Evolutionary conservation across 345 rosid genomes (phyloP).

Genomic region (Gossypium sturtianum): DNA sequence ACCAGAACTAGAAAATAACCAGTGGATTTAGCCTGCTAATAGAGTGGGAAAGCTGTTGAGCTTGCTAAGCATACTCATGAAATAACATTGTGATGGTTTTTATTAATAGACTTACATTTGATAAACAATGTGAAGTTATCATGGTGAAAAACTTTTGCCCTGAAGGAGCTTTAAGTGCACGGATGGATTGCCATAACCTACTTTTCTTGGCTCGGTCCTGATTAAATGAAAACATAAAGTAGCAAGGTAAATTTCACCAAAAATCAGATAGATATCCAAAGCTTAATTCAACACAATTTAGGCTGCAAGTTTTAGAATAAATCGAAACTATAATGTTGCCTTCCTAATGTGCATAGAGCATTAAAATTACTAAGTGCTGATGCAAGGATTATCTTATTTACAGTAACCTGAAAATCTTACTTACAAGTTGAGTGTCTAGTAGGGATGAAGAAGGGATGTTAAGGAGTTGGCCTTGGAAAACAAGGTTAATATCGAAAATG

Average conservation of each 20-base stretch:
- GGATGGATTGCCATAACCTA: not conserved
- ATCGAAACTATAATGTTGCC: not conserved
- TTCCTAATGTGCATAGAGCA: not conserved
- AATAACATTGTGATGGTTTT: not conserved
- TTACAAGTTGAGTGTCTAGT: not conserved
- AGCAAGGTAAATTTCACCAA: not conserved
- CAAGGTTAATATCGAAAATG: slow-evolving; percentile 5
- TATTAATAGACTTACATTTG: not conserved
- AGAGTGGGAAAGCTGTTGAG: slow-evolving; percentile 9
- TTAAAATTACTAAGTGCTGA: not conserved
- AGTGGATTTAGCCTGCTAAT: slow-evolving; percentile 12
- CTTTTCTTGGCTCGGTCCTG: not conserved
- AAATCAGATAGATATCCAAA: not conserved
- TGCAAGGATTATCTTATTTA: no score
- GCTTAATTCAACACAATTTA: not conserved
- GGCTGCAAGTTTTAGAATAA: not conserved
- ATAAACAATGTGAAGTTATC: not conserved
- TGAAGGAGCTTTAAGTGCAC: not conserved
- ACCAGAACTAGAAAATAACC: slow-evolving; percentile 13
- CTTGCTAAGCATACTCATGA: not conserved
- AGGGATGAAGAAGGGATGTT: slow-evolving; percentile 5
- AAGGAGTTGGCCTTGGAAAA: slow-evolving; percentile 8
- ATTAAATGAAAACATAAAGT: not conserved
- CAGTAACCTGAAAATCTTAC: not conserved
- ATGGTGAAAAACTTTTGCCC: not conserved